Percentiles rank a stretch among this genome's conserved stretches.
These are phyloP conservation scores for Lachnellula subtilissima DNA, from an alignment of 2,329 filamentous ascomycete genomes.

Conservation along the genomic window DNA sequence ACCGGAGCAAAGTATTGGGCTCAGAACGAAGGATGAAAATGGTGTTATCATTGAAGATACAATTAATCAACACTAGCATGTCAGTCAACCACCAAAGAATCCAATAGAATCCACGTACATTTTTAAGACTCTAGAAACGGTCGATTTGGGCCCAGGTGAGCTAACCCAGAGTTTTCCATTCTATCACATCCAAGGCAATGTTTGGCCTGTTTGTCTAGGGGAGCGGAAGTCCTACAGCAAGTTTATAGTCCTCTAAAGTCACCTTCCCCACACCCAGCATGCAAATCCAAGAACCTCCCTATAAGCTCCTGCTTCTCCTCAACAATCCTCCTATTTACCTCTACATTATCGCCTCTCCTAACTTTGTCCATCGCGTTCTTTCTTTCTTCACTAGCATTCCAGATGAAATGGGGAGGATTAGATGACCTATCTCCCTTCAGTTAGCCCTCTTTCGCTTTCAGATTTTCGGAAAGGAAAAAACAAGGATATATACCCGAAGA, in stretches of 20 bases:
- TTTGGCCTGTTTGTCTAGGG: neutral
- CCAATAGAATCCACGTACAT: neutral
- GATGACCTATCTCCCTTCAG: neutral
- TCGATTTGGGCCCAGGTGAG: neutral
- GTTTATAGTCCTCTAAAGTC: neutral
- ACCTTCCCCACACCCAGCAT: conserved; percentile 1
- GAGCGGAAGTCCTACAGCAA: neutral
- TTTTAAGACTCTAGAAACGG: neutral
- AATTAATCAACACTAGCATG: neutral
- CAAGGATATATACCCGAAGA: too few species aligned
- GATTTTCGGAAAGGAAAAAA: neutral
- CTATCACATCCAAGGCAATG: neutral
- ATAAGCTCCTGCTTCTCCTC: conserved; percentile 4
- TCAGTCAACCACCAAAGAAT: neutral
- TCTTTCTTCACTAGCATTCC: conserved; percentile 5
- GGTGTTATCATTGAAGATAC: neutral
- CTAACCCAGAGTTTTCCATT: neutral
- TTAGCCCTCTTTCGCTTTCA: neutral
- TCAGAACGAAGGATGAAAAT: conserved; percentile 8
- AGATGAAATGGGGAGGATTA: conserved; percentile 10
- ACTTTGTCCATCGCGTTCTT: conserved; percentile 5
- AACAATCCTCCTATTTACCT: conserved; percentile 6
- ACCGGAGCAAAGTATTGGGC: conserved; percentile 22
- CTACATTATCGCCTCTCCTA: conserved; percentile 6
- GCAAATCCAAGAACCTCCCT: conserved; percentile 9